A percentile compares a stretch with the other conserved stretches of the same genome.
Conservation (phyloP, 148 eudicot species). For the Hydrangea macrophylla region DNA sequence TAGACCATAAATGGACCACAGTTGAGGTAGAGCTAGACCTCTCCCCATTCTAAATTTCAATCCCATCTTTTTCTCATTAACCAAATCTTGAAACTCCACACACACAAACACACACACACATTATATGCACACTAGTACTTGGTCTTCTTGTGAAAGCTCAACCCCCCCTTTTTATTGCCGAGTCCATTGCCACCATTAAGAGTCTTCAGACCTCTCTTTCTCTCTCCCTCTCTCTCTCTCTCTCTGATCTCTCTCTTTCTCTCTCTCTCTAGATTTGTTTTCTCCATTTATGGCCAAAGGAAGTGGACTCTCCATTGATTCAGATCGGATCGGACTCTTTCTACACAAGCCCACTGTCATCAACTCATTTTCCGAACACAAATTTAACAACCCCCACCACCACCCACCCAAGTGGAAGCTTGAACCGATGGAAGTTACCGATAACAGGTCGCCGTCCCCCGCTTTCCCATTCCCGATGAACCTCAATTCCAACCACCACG, state of each 20-base stretch:
- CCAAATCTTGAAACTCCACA: background rate
- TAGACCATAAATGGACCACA: background rate
- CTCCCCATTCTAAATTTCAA: constrained; percentile 4
- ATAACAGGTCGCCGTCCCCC: constrained; percentile 15
- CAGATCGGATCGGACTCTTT: constrained; percentile 35
- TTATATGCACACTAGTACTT: constrained; percentile 20
- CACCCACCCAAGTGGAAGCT: constrained; percentile 17
- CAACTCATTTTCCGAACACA: constrained; percentile 13
- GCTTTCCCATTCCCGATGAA: constrained; percentile 47
- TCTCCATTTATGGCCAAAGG: constrained; percentile 44
- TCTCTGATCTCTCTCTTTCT: too few relatives aligned
- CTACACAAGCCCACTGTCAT: constrained; percentile 15
- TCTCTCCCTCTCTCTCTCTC: too few relatives aligned
- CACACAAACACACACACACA: background rate
- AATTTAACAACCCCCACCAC: constrained; percentile 11
- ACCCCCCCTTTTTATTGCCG: constrained; percentile 46
- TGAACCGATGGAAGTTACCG: constrained; percentile 17
- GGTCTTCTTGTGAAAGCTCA: constrained; percentile 42
- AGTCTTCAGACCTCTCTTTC: constrained; percentile 20
- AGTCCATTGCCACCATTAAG: constrained; percentile 38
- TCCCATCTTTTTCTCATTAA: constrained; percentile 16
- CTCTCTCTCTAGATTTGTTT: constrained; percentile 8
- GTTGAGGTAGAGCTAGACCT: background rate
- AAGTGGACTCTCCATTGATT: constrained; percentile 64
- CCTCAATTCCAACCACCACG: constrained; percentile 27